These are phyloP conservation scores for Mycena galericulata DNA, from an alignment of 768 basidiomycete species.

Conservation along the genomic window DNA sequence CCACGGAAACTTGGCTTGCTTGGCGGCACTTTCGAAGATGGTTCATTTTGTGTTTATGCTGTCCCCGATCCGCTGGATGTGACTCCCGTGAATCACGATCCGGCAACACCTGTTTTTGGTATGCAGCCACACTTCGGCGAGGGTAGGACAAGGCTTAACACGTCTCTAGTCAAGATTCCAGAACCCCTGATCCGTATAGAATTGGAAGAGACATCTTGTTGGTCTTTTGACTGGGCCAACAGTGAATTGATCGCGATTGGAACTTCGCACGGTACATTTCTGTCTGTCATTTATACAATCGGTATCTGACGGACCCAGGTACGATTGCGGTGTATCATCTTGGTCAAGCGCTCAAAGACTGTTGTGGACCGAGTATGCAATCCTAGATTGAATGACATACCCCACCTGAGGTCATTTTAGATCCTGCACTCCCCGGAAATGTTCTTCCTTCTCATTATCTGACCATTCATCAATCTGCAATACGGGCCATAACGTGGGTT, in stretches of 20 bases:
- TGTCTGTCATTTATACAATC: neutral
- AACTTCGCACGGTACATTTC: slow-evolving; percentile 78
- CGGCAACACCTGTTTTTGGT: slow-evolving; percentile 62
- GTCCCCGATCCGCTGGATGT: slow-evolving; percentile 83
- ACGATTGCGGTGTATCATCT: slow-evolving; percentile 70
- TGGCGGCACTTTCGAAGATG: slow-evolving; percentile 89
- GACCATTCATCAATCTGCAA: slow-evolving; percentile 80
- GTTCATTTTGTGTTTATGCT: slow-evolving; percentile 80
- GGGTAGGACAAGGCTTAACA: neutral
- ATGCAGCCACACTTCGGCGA: slow-evolving; percentile 31
- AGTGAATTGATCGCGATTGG: slow-evolving; percentile 87
- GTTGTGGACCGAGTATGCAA: slow-evolving; percentile 46
- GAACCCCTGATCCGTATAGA: slow-evolving; percentile 80
- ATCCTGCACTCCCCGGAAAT: slow-evolving; percentile 46
- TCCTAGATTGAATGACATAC: neutral
- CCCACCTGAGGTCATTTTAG: slow-evolving; percentile 30
- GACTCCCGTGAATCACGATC: slow-evolving; percentile 40
- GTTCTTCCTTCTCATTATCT: slow-evolving; percentile 81
- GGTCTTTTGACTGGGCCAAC: slow-evolving; percentile 91
- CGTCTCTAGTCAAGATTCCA: slow-evolving; percentile 62
- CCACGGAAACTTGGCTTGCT: slow-evolving; percentile 83
- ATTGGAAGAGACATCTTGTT: slow-evolving; percentile 80
- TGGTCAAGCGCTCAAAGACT: slow-evolving; percentile 53
- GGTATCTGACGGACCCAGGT: slow-evolving; percentile 48
- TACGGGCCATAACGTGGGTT: slow-evolving; percentile 83